Evolutionary conservation across 1,284 basidiomycete species (phyloP).

Genomic region (Sporisorium exsertum): DNA sequence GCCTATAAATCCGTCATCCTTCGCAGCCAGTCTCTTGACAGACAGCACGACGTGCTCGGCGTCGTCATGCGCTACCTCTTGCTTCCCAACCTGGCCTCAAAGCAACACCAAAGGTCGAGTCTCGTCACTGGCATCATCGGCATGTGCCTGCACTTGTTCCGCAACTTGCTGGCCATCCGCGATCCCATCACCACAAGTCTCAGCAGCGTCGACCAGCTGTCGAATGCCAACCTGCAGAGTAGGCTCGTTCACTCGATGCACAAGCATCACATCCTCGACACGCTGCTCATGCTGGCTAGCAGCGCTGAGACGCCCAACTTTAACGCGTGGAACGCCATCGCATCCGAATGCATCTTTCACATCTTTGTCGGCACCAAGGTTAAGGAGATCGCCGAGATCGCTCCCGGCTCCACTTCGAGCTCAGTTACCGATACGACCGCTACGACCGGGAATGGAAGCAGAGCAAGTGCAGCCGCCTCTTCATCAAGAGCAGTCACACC

Average conservation of each 20-base stretch:
- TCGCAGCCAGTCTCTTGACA: constrained; percentile 45
- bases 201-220: constrained; percentile 53
- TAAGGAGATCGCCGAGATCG: constrained; percentile 35
- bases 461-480: neutral
- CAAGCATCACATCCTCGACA: constrained; percentile 59
- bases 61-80: constrained; percentile 62
- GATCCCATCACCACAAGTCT: constrained; percentile 62
- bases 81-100: constrained; percentile 61
- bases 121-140: constrained; percentile 62
- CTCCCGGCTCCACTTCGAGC: neutral
- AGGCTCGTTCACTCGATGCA: constrained; percentile 60
- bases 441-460: neutral
- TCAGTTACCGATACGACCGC: neutral
- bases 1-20: constrained; percentile 67
- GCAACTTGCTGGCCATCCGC: constrained; percentile 66
- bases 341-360: constrained; percentile 66
- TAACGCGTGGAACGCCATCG: constrained; percentile 63
- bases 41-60: constrained; percentile 55
- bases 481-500: constrained; percentile 6
- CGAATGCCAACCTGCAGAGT: constrained; percentile 63
- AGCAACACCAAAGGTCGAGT: constrained; percentile 58
- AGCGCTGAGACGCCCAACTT: constrained; percentile 61
- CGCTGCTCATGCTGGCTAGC: constrained; percentile 65
- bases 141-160: constrained; percentile 68
- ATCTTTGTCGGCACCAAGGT: constrained; percentile 59